A percentile compares a stretch with the other conserved stretches of the same genome.
Evolutionary conservation across 78 protist genomes (phyloP).

Genomic region (Dictyostelium citrinum): DNA sequence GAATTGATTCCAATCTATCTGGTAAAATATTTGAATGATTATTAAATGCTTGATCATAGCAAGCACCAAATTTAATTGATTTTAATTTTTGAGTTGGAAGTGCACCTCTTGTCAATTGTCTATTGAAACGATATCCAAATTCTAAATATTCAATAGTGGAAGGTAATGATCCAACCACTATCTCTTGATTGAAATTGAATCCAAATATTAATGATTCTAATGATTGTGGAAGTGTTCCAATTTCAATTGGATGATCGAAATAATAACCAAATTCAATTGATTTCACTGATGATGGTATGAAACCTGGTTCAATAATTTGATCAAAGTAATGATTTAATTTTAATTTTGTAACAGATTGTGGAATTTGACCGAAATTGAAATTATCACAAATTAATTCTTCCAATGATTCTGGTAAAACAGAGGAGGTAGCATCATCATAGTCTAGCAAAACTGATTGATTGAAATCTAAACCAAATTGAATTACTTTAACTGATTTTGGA

Average conservation of each 20-base stretch:
- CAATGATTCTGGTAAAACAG: background rate
- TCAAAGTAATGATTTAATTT: background rate
- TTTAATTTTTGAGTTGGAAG: background rate
- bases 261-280: conserved; percentile 36
- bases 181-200: background rate
- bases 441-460: background rate
- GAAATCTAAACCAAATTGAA: background rate
- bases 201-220: background rate
- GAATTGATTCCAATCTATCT: background rate
- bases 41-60: background rate
- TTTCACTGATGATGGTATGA: background rate
- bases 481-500: background rate
- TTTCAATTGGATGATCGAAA: background rate
- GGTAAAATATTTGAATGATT: background rate
- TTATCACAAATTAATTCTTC: background rate
- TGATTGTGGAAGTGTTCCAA: background rate
- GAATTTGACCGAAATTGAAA: background rate
- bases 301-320: background rate
- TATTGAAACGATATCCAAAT: background rate
- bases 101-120: background rate
- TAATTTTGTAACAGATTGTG: background rate
- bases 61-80: background rate
- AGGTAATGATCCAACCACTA: background rate
- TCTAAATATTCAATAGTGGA: background rate
- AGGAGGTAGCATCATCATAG: background rate